Evolutionary conservation across 164 flowering plant genomes (phyloP), one percentile per base, ranked within the genome.

Genomic region (Sedum album): DNA sequence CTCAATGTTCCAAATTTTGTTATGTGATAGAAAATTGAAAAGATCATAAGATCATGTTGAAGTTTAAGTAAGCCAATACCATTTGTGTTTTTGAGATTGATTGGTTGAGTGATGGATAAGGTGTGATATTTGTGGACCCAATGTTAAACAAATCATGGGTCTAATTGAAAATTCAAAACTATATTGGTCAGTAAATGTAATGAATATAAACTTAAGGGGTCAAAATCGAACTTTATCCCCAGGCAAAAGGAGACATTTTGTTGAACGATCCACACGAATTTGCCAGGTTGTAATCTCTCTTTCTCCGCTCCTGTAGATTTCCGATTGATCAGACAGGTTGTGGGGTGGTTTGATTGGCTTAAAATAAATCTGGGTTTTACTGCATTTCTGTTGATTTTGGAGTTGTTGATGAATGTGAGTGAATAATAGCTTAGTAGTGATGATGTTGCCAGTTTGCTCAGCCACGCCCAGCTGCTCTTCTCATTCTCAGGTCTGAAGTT

Each of bases 391-490:
- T 25, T 13, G 25, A 53, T 53, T 53, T 53, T 30, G 38, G 38
- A 7, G 38, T 35, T 3, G 38, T 35, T 81, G 46, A 2, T 65
- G 42, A 33, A 36, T 64, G 41, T 39, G 44, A 8, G n/a, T 33
- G 11, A 2, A n/a, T 23, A 11, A 6, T 36, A 26, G 66, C 9
- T 60, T 71, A 13, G 35, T 10, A 18, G 18, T 66, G 61, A 78
- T 73, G 72, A 86, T 86, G 90, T 73, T 88, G 73, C 81, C 86
- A 49, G 80, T 88, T 53, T 84, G 88, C 79, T 82, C 88, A 8
- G 85, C 84, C 48, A 75, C 87, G 38, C 72, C 83, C 0, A 36
- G 75, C 70, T 75, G 75, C 66, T 80, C 81, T 73, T 81, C 79
- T 55, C 81, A 80, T 65, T 73, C 78, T 66, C 84, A 74, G 84